Base-by-base conservation (phyloP, 768 basidiomycete species). In the Phaeotremella fagi region DNA sequence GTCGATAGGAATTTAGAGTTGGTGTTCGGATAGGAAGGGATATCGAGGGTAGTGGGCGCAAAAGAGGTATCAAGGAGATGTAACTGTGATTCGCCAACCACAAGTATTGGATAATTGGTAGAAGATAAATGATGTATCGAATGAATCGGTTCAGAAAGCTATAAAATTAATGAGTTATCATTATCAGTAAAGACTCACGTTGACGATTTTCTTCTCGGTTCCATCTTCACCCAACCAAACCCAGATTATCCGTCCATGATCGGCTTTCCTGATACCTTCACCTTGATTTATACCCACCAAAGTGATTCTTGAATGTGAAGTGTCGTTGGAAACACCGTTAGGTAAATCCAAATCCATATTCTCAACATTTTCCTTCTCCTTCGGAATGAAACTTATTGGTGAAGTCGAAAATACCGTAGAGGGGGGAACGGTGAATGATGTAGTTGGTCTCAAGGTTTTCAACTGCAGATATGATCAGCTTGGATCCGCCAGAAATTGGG, bases 361-460 rank as follows among this genome's bases (percentile, higher is more conserved):
- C 26, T 47, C 52, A 1, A 47, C 60, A 24, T 37, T 48, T 51
- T 52, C 60, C 52, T 61, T 60, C 49, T 53, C 48, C 48, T 59
- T 60, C 31, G 41, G 55, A 6, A 61, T 35, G 38, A 59, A 71
- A 45, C 66, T 65, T 48, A 72, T 54, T 5, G 73, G 66, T 16
- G 50, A 33, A 1, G 69, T 61, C 5, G 58, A 50, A 53, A 74
- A 74, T 1, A 57, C 29, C 5, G 71, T 72, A 0, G 60, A 57
- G 0, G 71, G 73, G 1, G 68, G 66, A 1, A 72, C 71, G 11
- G 73, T 70, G 60, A 66, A 74, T 2, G 69, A 69, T 6, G 68
- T 67, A 23, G 64, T 71, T 1, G 73, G 71, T 47, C 66, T 51
- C 6, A 71, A 41, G 7, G 69, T 68, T 15, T 44, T 50, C 23